These are phyloP conservation scores for Basipetospora chlamydospora DNA, from an alignment of 2,329 filamentous ascomycete genomes.

Conservation along the genomic window DNA sequence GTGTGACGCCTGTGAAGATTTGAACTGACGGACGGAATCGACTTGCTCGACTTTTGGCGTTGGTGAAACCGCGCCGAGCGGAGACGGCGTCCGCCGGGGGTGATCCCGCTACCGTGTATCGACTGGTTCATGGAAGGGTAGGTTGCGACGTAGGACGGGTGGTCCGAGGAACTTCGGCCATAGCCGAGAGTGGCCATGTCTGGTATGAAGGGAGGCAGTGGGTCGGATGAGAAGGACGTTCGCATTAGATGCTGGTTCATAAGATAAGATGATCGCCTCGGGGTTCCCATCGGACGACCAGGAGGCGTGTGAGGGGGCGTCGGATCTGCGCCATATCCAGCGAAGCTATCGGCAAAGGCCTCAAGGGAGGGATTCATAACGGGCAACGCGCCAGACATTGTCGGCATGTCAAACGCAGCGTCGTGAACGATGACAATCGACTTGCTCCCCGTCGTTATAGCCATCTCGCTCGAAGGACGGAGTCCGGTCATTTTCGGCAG, in stretches of 20 bases:
- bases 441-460: slow-evolving; percentile 66
- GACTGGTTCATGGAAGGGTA: slow-evolving; percentile 14
- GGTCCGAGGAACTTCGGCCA: slow-evolving; percentile 17
- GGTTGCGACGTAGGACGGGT: slow-evolving; percentile 10
- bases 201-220: slow-evolving; percentile 32
- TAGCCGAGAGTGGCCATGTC: slow-evolving; percentile 26
- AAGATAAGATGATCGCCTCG: slow-evolving; percentile 40
- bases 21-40: slow-evolving; percentile 34
- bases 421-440: slow-evolving; percentile 81
- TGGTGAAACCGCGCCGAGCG: slow-evolving; percentile 17
- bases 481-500: slow-evolving; percentile 4
- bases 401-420: slow-evolving; percentile 34
- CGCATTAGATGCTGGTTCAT: slow-evolving; percentile 30
- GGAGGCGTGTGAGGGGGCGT: slow-evolving; percentile 51
- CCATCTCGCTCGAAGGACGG: slow-evolving; percentile 36
- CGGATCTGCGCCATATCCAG: slow-evolving; percentile 33
- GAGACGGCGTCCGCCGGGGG: neutral
- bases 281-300: slow-evolving; percentile 25
- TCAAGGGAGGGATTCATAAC: slow-evolving; percentile 32
- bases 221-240: slow-evolving; percentile 21
- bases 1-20: slow-evolving; percentile 39
- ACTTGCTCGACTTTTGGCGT: slow-evolving; percentile 32
- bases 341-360: slow-evolving; percentile 36
- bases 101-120: slow-evolving; percentile 5
- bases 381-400: slow-evolving; percentile 35